Conservation (phyloP, 2,329 filamentous ascomycete genomes). For the Penicillium sp. region DNA sequence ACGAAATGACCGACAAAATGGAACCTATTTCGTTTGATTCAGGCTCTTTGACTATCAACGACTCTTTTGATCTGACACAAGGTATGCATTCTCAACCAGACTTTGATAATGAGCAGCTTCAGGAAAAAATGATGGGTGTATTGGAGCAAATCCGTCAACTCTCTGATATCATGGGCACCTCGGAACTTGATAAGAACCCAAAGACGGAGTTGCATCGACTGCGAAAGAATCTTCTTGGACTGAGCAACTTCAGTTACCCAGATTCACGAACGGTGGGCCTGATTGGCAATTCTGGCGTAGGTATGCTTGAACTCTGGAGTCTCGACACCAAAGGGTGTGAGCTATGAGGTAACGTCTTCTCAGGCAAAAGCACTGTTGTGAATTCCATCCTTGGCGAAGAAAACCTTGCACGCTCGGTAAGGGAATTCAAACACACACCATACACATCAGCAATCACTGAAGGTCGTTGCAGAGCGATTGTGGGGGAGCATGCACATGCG, state of each 20-base stretch:
- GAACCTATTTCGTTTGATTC: background rate
- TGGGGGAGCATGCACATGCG: conserved; percentile 14
- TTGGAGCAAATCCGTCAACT: background rate
- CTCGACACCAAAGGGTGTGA: no score
- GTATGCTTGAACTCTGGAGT: background rate
- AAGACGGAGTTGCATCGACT: background rate
- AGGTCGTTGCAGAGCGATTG: conserved; percentile 7
- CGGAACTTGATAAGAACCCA: background rate
- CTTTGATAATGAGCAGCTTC: background rate
- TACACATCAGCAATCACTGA: background rate
- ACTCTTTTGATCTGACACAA: no score
- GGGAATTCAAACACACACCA: background rate
- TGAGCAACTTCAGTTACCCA: conserved; percentile 1
- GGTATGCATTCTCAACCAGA: no score
- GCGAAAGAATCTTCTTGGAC: background rate
- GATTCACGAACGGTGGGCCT: conserved; percentile 6
- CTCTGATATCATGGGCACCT: background rate
- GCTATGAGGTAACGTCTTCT: no score
- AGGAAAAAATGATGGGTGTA: background rate
- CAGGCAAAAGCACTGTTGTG: conserved; percentile 9
- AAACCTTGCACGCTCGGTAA: conserved; percentile 5
- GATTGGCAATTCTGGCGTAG: conserved; percentile 10
- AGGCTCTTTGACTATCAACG: background rate
- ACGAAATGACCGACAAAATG: no score
- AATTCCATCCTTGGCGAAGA: conserved; percentile 5